Evolutionary conservation across 2,329 filamentous ascomycete species (phyloP).

Genomic region (Penicillium brasilianum): DNA sequence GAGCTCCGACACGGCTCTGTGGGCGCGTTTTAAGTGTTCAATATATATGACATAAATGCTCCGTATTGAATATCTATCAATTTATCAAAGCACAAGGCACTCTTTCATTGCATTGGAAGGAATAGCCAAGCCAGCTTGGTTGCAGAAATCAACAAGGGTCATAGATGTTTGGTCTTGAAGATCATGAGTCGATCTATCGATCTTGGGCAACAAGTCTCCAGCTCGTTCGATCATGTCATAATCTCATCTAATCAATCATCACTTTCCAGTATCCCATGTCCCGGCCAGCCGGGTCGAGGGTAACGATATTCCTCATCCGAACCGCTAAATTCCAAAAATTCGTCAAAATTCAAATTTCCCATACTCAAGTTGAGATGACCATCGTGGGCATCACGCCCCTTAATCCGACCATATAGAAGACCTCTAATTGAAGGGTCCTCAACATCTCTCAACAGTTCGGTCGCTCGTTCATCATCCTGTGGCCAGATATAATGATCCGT

Average conservation of each 20-base stretch:
- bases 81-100: neutral
- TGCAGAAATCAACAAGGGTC: neutral
- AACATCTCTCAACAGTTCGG: conserved; percentile 9
- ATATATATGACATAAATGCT: neutral
- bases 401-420: conserved; percentile 7
- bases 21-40: neutral
- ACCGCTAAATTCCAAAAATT: conserved; percentile 9
- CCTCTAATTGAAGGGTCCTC: conserved; percentile 5
- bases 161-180: neutral
- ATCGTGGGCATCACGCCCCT: conserved; percentile 11
- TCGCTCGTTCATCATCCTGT: conserved; percentile 2
- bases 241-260: neutral
- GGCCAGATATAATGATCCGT: neutral
- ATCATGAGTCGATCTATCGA: neutral
- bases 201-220: neutral
- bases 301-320: conserved; percentile 1
- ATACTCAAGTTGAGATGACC: conserved; percentile 5
- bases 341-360: conserved; percentile 13
- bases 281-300: conserved; percentile 4
- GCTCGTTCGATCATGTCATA: too few species aligned
- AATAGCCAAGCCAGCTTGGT: neutral
- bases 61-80: neutral
- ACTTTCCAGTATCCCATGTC: conserved; percentile 3
- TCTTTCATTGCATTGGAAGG: neutral
- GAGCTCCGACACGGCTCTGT: neutral